Conservation (phyloP, 345 rosid species). For the Psidium guajava region DNA sequence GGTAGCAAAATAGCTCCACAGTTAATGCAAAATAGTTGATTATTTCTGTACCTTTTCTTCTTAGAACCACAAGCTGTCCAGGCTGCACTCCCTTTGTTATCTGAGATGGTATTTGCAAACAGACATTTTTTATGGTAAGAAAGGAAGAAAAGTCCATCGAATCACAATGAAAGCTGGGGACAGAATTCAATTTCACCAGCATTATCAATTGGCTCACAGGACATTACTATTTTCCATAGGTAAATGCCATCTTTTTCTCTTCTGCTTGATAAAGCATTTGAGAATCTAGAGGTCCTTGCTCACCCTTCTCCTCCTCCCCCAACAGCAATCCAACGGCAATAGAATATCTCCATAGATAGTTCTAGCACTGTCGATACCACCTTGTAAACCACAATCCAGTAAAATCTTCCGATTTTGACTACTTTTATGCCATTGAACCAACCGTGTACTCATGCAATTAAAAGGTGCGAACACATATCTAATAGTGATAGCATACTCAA, state of each 20-base stretch:
- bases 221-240: background rate
- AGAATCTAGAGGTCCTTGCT: background rate
- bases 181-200: background rate
- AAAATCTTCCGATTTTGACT: background rate
- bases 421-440: background rate
- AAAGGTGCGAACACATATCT: background rate
- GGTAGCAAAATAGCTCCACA: background rate
- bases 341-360: background rate
- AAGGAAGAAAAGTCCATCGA: background rate
- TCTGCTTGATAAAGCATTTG: background rate
- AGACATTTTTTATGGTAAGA: background rate
- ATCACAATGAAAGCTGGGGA: background rate
- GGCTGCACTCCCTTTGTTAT: constrained; percentile 80
- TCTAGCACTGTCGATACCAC: background rate
- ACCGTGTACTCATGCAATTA: background rate
- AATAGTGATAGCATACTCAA: background rate
- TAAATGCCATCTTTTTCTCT: background rate
- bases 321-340: background rate
- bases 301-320: background rate
- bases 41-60: constrained; percentile 55
- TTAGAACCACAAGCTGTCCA: constrained; percentile 50
- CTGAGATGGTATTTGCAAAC: constrained; percentile 24
- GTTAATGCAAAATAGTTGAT: background rate
- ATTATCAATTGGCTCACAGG: background rate
- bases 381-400: background rate